phyloP scores from a whole-genome alignment of 2,329 filamentous ascomycete species.

The Daldinia sp. region DNA sequence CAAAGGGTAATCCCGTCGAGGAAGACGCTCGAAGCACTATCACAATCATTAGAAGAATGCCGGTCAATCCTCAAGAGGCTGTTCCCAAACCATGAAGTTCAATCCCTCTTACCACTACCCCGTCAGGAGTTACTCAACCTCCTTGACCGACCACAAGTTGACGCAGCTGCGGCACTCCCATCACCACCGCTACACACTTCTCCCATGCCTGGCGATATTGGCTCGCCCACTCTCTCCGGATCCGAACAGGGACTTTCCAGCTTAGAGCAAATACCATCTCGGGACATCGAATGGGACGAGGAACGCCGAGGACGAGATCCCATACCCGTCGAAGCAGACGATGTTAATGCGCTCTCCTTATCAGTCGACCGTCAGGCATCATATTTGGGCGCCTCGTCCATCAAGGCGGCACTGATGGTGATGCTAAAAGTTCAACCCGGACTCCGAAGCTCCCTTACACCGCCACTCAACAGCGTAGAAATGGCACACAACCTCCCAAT shows the following conservation, averaged over 20 bases:
- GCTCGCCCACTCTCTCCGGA: constrained; percentile 59
- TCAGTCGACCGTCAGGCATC: constrained; percentile 66
- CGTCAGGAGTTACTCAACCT: constrained; percentile 68
- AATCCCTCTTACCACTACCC: constrained; percentile 61
- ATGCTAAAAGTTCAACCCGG: constrained; percentile 67
- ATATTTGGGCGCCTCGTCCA: constrained; percentile 77
- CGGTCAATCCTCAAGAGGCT: constrained; percentile 68
- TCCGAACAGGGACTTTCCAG: constrained; percentile 57
- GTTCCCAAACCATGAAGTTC: constrained; percentile 65
- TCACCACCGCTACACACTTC: constrained; percentile 63
- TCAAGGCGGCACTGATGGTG: constrained; percentile 77
- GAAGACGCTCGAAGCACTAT: constrained; percentile 72
- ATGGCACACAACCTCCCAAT: constrained; percentile 56
- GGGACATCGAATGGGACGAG: constrained; percentile 74
- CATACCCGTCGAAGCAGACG: constrained; percentile 71
- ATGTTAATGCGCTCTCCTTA: constrained; percentile 74
- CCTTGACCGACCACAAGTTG: constrained; percentile 56
- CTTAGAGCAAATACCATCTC: constrained; percentile 74
- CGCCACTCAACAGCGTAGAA: constrained; percentile 57
- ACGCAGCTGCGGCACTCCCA: constrained; percentile 56
- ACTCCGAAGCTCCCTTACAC: constrained; percentile 55
- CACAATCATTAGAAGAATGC: constrained; percentile 72
- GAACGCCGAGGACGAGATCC: constrained; percentile 62
- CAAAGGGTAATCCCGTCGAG: constrained; percentile 79
- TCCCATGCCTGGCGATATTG: constrained; percentile 57